A percentile compares a stretch with the other conserved stretches of the same genome.
phyloP scores from a whole-genome alignment of 441 rosid genomes.

The Erodium chrysanthum region DNA sequence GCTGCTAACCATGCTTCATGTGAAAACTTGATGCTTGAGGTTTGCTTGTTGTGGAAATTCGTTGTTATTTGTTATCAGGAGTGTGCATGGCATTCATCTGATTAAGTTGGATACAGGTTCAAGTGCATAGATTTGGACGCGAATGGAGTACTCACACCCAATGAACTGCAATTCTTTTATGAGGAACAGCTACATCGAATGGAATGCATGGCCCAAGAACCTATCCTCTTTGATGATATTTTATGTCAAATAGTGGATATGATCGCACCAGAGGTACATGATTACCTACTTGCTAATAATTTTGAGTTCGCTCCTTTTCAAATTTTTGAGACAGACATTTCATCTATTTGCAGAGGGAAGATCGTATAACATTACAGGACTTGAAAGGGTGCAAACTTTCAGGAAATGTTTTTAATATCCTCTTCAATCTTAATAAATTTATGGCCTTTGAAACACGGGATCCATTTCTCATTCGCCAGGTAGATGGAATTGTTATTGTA shows the following conservation, averaged over 20 bases:
- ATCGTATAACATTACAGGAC: slow-evolving; percentile 40
- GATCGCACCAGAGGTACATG: slow-evolving; percentile 46
- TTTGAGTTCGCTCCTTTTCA: not conserved
- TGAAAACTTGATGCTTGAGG: not conserved
- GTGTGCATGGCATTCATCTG: not conserved
- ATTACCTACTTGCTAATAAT: not conserved
- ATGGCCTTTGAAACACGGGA: slow-evolving; percentile 53
- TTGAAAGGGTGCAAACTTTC: slow-evolving; percentile 49
- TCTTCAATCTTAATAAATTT: slow-evolving; percentile 54
- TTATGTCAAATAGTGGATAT: slow-evolving; percentile 55
- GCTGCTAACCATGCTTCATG: not conserved
- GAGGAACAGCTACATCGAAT: slow-evolving; percentile 63
- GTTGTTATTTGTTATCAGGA: not conserved
- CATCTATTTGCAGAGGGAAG: slow-evolving; percentile 38
- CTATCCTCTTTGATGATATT: slow-evolving; percentile 49
- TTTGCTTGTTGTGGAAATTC: not conserved
- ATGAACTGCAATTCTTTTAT: slow-evolving; percentile 54
- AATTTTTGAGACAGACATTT: slow-evolving; percentile 3
- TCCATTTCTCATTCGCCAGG: slow-evolving; percentile 51
- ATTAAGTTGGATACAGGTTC: slow-evolving; percentile 32
- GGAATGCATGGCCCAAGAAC: slow-evolving; percentile 57
- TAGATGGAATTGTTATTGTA: slow-evolving; percentile 12
- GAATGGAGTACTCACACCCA: slow-evolving; percentile 46
- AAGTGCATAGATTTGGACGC: slow-evolving; percentile 58
- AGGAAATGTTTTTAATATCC: slow-evolving; percentile 52